Evolutionary conservation across 495 filamentous ascomycete genomes (phyloP), one percentile per base, ranked within the genome.

Genomic region (Haplographium delicatum): DNA sequence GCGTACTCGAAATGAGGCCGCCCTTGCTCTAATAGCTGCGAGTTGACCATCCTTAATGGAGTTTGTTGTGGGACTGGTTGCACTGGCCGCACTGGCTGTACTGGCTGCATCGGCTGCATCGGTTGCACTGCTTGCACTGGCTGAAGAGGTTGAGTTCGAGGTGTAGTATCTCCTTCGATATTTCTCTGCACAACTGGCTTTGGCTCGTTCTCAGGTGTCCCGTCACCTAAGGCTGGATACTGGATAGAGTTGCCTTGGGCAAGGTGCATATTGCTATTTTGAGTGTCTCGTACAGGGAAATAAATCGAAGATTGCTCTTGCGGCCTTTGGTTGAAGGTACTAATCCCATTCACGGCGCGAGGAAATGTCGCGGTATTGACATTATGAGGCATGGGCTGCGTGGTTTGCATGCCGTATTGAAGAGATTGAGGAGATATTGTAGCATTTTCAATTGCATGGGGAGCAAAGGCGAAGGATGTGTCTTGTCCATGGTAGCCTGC

Each of bases 351-450:
- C n/a, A 37, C 19, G 6, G 53, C 24, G 25, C 26, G 53, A 15
- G 55, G 57, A 25, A 46, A 44, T 3, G 46, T 11, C 3, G 44
- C 8, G 13, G 33, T 47, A 7, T 45, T 27, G n/a, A 41, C 10
- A 18, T 27, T 28, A 47, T 30, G 40, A 47, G 50, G 51, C 4
- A 51, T 24, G 11, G 38, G 23, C 19, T 56, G 53, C 8, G 34
- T 34, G 6, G 40, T 16, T 24, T 39, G 9, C 43, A 54, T 43
- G 3, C 5, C 8, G 28, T 53, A 60, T 41, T 60, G 53, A 38
- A 60, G 53, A 44, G 45, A 46, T n/a, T 53, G 45, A 9, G 57
- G 57, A 37, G 57, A 30, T 6, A 60, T 53, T 35, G 53, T 56
- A 9, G 15, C 27, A 38, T 19, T 42, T 18, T 51, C 54, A n/a